Evolutionary conservation across 177 flowering plant genomes (phyloP), one percentile per base, ranked within the genome.

Genomic region (Vitis hybrid): DNA sequence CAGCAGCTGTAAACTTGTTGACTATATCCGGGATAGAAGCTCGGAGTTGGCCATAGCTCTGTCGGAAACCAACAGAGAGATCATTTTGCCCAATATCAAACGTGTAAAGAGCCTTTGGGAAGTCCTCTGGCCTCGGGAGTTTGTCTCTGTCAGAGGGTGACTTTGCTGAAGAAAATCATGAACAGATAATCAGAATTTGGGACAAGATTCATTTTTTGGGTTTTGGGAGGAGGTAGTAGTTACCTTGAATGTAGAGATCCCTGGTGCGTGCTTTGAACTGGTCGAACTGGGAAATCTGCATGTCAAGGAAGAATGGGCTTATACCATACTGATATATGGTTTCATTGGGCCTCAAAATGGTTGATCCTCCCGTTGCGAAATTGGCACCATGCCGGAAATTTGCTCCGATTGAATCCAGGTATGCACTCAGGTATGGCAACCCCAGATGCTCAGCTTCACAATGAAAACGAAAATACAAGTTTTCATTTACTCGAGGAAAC

Each of bases 1-100:
- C 78, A 18, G 91, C 86, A 11, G 76, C 3, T 32, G 86, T 82
- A 9, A 90, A 79, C 71, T 84, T 88, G 72, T 78, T 71, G 15
- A 85, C 68, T 5, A 90, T 86, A 64, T 84, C 83, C 0, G 91
- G 92, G 32, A 91, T 69, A 1, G 85, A 62, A 3, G 78, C 84
- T 23, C 59, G 73, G 3, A 86, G 74, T 70, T 86, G 85, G 4
- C 74, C 79, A 10, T 48, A 48, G 23, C 70, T 75, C 69, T 66
- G 81, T 49, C 81, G 57, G 17, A 91, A 80, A 10, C 86, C 91
- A 18, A 59, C 80, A 2, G 86, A 61, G 1, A 88, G 82, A 76
- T 91, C 97, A 70, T 89, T 88, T 52, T 91, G 93, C 10, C 96
- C 96, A 5, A 91, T 85, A 54, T 91, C 96, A 58, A 89, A 74